Base-by-base conservation (phyloP, 352 stramenopile species). In the Globisporangium carolinianum region DNA sequence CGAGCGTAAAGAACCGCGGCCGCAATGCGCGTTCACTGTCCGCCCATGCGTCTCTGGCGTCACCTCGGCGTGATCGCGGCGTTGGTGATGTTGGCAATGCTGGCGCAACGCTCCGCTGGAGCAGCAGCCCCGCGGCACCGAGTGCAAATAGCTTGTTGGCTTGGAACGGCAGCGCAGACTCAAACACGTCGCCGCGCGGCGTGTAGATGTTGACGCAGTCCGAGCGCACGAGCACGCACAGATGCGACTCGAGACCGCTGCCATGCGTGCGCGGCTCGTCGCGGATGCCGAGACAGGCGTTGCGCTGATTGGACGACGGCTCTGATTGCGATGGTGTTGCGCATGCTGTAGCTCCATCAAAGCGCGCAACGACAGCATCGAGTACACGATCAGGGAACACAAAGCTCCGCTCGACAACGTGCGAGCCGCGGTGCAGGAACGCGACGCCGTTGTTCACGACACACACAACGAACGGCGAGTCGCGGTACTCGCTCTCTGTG, bases 121-220 rank as follows among this genome's bases (percentile, higher is more conserved):
- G 18, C 1, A 94, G 51, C 32, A 94, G 37, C 0, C 83, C 81
- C 3, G 60, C 50, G 6, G 55, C 45, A 0, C 69, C 59, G 36
- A 87, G 68, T 4, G 81, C 66, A 32, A 86, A 71, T 4, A 94
- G 60, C 6, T 62, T 67, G 53, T 75, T 84, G 15, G 81, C 77
- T 45, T 89, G 79, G 67, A 91, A 94, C 0, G 83, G 81, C 36
- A 94, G 61, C 35, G 83, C 61, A 17, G 86, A 77, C 46, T 94
- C 83, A 49, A 83, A 89, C 51, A 86, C 71, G 42, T 90, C 79
- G 1, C 83, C 83, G 6, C 66, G 63, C 17, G 78, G 72, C 11
- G 78, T 70, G 65, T 85, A 89, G 39, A 90, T 71, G 43, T 81
- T 85, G 17, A 90, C 65, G 51, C 69, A 86, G 66, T 91, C 82